Evolutionary conservation across 208 protist species (phyloP), one percentile per base, ranked within the genome.

Genomic region (Porcisia deanei): DNA sequence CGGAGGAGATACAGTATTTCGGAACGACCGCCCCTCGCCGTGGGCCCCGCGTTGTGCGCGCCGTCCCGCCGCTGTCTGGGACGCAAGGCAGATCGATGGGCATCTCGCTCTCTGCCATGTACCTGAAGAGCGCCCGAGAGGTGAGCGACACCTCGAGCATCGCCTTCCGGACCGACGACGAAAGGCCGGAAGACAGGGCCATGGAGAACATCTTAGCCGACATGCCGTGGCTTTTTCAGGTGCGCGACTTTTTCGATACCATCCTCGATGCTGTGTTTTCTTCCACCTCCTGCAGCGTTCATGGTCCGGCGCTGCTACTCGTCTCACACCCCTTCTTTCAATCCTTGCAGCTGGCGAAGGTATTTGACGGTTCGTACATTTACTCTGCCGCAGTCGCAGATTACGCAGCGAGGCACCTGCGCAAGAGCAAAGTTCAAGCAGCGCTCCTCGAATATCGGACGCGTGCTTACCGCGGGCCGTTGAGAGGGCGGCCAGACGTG

Each of bases 251-350:
- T 53, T 89, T 91, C 69, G 85, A 94, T 71, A 80, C 85, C 5
- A 71, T 94, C 43, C 61, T 94, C 34, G 85, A 92, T 67, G 74
- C 83, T 20, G 85, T 87, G 47, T 84, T 89, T 72, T 66, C 70
- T n/a, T 49, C 47, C n/a, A 73, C 25, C 47, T 22, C n/a, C 30
- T 91, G 89, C 80, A 73, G 73, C 25, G 75, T 94, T 9, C 86
- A 91, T 73, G 73, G 67, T 22, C 79, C 87, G 2, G 58, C 84
- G 22, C 60, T 85, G 57, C 71, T 78, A 41, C 77, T 94, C 34
- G 52, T 91, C 8, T 86, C 85, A 1, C 89, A 96, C 68, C 90
- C 92, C 18, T 94, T 96, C 75, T 89, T 96, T 67, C 47, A 49
- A 47, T 71, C 52, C 12, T 47, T 94, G 39, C 79, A 84, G 53